Evolutionary conservation across 2,329 filamentous ascomycete species (phyloP).

Genomic region (Colletotrichum phormii): DNA sequence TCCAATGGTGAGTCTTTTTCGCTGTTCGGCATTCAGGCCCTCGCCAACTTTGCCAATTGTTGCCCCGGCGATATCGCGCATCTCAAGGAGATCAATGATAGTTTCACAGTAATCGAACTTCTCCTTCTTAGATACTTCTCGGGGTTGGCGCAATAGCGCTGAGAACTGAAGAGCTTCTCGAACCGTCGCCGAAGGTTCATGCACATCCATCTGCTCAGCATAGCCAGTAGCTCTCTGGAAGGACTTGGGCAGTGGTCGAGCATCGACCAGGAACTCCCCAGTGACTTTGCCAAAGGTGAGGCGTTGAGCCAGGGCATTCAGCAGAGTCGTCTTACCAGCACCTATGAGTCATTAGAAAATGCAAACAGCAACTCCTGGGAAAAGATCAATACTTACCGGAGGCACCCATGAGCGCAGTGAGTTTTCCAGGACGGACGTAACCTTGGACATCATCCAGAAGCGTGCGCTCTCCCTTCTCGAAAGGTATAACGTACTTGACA

Average conservation of each 20-base stretch:
- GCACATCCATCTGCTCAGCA: constrained; percentile 73
- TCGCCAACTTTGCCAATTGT: constrained; percentile 69
- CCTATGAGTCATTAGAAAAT: constrained; percentile 41
- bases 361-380: not conserved
- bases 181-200: constrained; percentile 74
- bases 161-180: constrained; percentile 75
- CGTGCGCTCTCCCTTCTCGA: constrained; percentile 73
- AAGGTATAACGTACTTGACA: constrained; percentile 61
- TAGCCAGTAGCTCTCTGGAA: constrained; percentile 86
- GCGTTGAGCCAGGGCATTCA: constrained; percentile 80
- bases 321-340: constrained; percentile 78
- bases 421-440: constrained; percentile 85
- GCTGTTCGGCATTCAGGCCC: constrained; percentile 71
- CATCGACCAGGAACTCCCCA: constrained; percentile 85
- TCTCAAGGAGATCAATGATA: constrained; percentile 76
- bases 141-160: constrained; percentile 71
- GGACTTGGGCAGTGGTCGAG: constrained; percentile 75
- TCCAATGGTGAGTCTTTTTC: constrained; percentile 67
- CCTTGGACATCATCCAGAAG: constrained; percentile 83
- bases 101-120: constrained; percentile 77
- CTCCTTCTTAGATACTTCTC: constrained; percentile 66
- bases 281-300: constrained; percentile 81
- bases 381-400: constrained; percentile 48
- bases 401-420: constrained; percentile 81
- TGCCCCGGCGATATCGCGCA: constrained; percentile 74